Evolutionary conservation across 192 early-diverging fungal species (phyloP).

Genomic region (Linnemannia hyalina): DNA sequence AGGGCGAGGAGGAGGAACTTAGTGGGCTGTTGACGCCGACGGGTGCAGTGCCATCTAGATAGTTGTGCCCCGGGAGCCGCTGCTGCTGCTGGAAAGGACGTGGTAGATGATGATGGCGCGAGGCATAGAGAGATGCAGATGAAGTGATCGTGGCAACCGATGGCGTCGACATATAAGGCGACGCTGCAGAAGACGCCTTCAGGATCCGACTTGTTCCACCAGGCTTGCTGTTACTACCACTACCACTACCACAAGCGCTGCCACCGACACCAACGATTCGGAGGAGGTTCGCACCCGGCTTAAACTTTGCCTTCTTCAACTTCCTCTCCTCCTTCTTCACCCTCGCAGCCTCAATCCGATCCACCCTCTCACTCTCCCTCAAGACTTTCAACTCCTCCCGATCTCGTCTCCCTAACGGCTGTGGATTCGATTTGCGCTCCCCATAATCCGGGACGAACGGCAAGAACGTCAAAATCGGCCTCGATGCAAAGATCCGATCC

Average conservation of each 20-base stretch:
- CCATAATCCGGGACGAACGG: conserved; percentile 31
- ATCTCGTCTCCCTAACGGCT: conserved; percentile 19
- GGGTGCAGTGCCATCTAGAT: neutral
- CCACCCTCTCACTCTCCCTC: neutral
- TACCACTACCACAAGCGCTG: no score
- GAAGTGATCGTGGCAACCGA: neutral
- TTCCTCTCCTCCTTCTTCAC: conserved; percentile 7
- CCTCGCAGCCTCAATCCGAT: neutral
- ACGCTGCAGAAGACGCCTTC: conserved; percentile 7
- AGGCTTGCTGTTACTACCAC: neutral
- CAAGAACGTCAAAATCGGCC: conserved; percentile 25
- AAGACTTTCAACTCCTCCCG: conserved; percentile 19
- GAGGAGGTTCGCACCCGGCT: neutral
- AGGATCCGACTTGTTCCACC: neutral
- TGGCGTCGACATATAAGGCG: neutral
- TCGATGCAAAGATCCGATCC: conserved; percentile 23
- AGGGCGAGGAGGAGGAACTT: neutral
- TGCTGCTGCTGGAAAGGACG: neutral
- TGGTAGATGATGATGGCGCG: neutral
- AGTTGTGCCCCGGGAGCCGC: neutral
- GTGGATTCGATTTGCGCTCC: conserved; percentile 12
- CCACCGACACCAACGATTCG: neutral
- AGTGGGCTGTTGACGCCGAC: neutral
- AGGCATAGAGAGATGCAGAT: neutral
- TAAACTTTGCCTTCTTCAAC: neutral